Percentiles rank a stretch among this genome's conserved stretches.
phyloP scores from a whole-genome alignment of 2,329 filamentous ascomycete genomes.

The Xylaria sp. region DNA sequence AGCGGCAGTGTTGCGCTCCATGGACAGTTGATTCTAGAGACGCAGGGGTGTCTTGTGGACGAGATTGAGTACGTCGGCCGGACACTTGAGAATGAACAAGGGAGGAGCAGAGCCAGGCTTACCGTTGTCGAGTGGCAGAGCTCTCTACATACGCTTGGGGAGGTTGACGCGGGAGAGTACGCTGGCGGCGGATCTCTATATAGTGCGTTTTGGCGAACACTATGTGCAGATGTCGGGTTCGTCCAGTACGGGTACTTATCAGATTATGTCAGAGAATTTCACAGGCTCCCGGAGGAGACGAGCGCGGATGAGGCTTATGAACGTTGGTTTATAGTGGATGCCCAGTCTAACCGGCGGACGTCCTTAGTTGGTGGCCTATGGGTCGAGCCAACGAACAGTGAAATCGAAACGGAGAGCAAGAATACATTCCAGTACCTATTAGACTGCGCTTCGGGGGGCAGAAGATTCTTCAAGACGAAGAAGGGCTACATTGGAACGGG shows the following conservation, averaged over 20 bases:
- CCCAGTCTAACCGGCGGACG: conserved; percentile 29
- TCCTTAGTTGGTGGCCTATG: conserved; percentile 36
- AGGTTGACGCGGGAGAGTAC: conserved; percentile 2
- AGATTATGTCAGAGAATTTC: conserved; percentile 33
- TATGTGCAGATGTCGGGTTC: conserved; percentile 37
- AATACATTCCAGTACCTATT: conserved; percentile 40
- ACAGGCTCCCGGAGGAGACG: neutral
- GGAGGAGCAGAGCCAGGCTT: conserved; percentile 29
- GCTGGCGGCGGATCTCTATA: conserved; percentile 13
- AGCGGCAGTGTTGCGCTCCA: conserved; percentile 35
- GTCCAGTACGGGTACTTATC: conserved; percentile 20
- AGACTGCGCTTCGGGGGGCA: conserved; percentile 38
- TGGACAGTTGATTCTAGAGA: conserved; percentile 35
- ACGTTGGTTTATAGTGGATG: conserved; percentile 31
- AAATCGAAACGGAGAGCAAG: conserved; percentile 29
- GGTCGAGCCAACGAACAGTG: conserved; percentile 30
- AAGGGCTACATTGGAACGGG: conserved; percentile 37
- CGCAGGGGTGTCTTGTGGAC: conserved; percentile 34
- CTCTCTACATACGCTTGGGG: neutral
- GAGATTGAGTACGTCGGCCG: conserved; percentile 33
- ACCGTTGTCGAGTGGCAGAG: conserved; percentile 32
- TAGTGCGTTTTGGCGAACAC: conserved; percentile 37
- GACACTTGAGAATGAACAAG: conserved; percentile 27
- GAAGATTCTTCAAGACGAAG: conserved; percentile 39
- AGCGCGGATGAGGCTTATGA: conserved; percentile 9